Base-by-base conservation (phyloP, 2,329 filamentous ascomycete genomes). In the Fusarium buharicum region DNA sequence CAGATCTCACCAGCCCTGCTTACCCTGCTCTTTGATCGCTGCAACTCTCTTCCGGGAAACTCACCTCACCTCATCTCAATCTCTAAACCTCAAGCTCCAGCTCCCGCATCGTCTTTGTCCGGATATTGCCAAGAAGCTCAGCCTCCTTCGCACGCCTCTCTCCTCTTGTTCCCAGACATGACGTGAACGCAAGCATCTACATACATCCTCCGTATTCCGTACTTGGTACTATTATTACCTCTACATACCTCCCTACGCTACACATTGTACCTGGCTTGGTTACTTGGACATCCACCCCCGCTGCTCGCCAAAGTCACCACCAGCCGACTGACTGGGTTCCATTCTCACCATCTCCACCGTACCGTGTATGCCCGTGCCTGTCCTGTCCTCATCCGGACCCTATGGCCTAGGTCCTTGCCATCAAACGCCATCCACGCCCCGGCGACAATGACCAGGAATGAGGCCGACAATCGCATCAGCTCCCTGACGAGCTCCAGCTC, bases 361-460 rank as follows among this genome's bases (percentile, higher is more conserved):
- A 52, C 51, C 24, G 47, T 55, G 59, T 53, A 58, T 68, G 65
- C 62, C 58, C 48, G 59, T 63, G 53, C 49, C 58, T 61, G 58
- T 58, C 47, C 58, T 63, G 57, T 54, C 61, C 52, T 62, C 58
- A 55, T 67, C 54, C 57, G 62, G 50, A 59, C 62, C 65, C 49
- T 70, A 73, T 73, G 72, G 72, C 73, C 70, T 68, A 64, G 66
- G 68, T 63, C 69, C 70, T 64, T 68, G 57, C 66, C 58, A 68
- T 65, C 56, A 55, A 36, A 70, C 68, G 68, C 67, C 63, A 66
- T 70, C 69, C 66, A 73, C 70, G 69, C 70, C 70, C 64, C 70
- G 74, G 77, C 76, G 77, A 86, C 78, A 77, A 91, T 91, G 89
- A 85, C 87, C 78, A 85, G 83, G 77, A 85, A 88, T 79, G 87